A percentile compares a stretch with the other conserved stretches of the same genome.
Evolutionary conservation across 257 asterid species (phyloP).

Genomic region (Nicotiana benthamiana): DNA sequence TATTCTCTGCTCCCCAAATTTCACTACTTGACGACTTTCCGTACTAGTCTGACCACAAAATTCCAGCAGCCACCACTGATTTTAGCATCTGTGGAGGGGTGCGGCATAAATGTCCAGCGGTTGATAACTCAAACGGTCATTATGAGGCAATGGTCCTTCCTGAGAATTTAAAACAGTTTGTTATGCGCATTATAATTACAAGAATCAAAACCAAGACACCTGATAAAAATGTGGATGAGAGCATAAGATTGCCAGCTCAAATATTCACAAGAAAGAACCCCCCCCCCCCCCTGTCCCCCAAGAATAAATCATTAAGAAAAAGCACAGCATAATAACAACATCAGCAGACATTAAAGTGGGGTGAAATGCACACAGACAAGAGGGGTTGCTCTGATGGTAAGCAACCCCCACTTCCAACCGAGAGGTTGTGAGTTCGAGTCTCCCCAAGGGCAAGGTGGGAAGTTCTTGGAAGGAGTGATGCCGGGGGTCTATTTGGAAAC

Average conservation of each 20-base stretch:
- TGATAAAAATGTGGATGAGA: not conserved
- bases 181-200: not conserved
- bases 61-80: not conserved
- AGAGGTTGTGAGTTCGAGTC: no score
- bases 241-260: not conserved
- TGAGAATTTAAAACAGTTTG: constrained; percentile 15
- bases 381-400: no score
- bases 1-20: not conserved
- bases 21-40: not conserved
- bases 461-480: no score
- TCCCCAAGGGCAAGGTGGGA: no score
- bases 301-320: no score
- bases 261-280: not conserved
- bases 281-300: no score
- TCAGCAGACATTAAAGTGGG: not conserved
- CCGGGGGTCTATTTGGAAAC: no score
- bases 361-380: not conserved
- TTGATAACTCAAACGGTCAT: constrained; percentile 48
- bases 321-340: not conserved
- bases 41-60: not conserved
- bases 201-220: not conserved
- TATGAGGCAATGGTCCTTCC: constrained; percentile 82
- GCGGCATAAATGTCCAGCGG: constrained; percentile 92
- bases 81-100: constrained; percentile 70
- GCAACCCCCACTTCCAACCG: no score